A percentile compares a stretch with the other conserved stretches of the same genome.
Conservation (phyloP, 2,329 filamentous ascomycete genomes). For the Colletotrichum tabaci region DNA sequence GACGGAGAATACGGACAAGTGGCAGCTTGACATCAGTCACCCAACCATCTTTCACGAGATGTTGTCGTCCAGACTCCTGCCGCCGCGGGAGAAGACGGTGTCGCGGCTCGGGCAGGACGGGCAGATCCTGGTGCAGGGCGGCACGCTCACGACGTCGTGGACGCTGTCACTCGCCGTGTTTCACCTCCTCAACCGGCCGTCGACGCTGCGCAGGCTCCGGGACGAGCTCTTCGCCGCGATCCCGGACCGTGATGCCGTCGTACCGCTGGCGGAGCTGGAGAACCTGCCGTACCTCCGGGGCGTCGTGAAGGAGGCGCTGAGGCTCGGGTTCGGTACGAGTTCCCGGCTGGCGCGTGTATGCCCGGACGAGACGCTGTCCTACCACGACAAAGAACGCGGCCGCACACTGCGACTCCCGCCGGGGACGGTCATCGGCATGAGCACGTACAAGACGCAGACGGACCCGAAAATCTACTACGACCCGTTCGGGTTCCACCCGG, state of each 20-base stretch:
- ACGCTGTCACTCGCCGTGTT: conserved; percentile 53
- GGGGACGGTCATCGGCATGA: conserved; percentile 56
- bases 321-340: conserved; percentile 64
- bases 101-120: conserved; percentile 56
- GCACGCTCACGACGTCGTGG: conserved; percentile 58
- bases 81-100: conserved; percentile 52
- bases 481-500: conserved; percentile 52
- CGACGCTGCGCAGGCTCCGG: conserved; percentile 51
- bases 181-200: conserved; percentile 52
- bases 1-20: conserved; percentile 52
- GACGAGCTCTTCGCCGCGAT: conserved; percentile 55
- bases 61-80: conserved; percentile 50
- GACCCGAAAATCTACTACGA: conserved; percentile 52
- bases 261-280: conserved; percentile 51
- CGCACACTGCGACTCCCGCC: conserved; percentile 51
- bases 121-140: conserved; percentile 55
- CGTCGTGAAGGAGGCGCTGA: conserved; percentile 66
- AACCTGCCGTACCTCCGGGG: conserved; percentile 62
- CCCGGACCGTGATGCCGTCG: conserved; percentile 48
- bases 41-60: conserved; percentile 56
- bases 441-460: conserved; percentile 54
- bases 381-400: conserved; percentile 48
- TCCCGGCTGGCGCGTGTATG: conserved; percentile 64
- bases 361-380: conserved; percentile 53
- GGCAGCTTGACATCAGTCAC: conserved; percentile 52